Conservation (phyloP, 1,284 basidiomycete genomes). For the Athelia psychrophila region DNA sequence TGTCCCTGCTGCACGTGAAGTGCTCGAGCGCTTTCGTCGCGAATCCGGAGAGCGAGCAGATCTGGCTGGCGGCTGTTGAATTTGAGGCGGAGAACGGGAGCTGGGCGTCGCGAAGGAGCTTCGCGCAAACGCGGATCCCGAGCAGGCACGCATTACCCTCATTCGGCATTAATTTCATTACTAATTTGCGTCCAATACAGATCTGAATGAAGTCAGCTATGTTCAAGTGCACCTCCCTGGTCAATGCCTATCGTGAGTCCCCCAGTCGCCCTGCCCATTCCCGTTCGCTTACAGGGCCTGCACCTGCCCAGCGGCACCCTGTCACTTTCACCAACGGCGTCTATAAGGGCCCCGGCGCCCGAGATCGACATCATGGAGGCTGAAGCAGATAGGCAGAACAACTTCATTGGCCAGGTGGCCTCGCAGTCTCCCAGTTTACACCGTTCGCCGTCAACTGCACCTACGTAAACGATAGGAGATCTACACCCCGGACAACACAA, state of each 20-base stretch:
- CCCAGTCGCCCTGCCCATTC: slow-evolving; percentile 31
- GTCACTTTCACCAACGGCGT: slow-evolving; percentile 32
- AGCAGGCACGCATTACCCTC: slow-evolving; percentile 64
- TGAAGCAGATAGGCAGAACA: slow-evolving; percentile 47
- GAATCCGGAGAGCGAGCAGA: slow-evolving; percentile 95
- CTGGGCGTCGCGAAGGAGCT: slow-evolving; percentile 83
- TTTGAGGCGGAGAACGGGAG: slow-evolving; percentile 92
- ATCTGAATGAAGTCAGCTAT: slow-evolving; percentile 99
- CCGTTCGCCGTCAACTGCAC: slow-evolving; percentile 61
- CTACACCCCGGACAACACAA: slow-evolving; percentile 44
- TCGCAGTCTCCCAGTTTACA: slow-evolving; percentile 66
- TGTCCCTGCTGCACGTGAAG: slow-evolving; percentile 81
- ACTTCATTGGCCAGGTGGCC: slow-evolving; percentile 41
- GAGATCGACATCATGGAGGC: slow-evolving; percentile 87
- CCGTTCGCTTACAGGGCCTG: slow-evolving; percentile 33
- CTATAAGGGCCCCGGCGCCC: slow-evolving; percentile 56
- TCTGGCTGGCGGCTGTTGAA: slow-evolving; percentile 97
- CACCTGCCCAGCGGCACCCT: slow-evolving; percentile 44
- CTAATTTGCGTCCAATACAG: slow-evolving; percentile 37
- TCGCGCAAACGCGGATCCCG: slow-evolving; percentile 85
- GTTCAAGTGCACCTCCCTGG: slow-evolving; percentile 83
- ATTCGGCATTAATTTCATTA: slow-evolving; percentile 5
- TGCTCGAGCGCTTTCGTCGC: slow-evolving; percentile 91
- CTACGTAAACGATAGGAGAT: slow-evolving; percentile 41
- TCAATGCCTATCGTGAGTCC: slow-evolving; percentile 56